Evolutionary conservation across 2,329 filamentous ascomycete species (phyloP).

Genomic region (Didymella lethalis): DNA sequence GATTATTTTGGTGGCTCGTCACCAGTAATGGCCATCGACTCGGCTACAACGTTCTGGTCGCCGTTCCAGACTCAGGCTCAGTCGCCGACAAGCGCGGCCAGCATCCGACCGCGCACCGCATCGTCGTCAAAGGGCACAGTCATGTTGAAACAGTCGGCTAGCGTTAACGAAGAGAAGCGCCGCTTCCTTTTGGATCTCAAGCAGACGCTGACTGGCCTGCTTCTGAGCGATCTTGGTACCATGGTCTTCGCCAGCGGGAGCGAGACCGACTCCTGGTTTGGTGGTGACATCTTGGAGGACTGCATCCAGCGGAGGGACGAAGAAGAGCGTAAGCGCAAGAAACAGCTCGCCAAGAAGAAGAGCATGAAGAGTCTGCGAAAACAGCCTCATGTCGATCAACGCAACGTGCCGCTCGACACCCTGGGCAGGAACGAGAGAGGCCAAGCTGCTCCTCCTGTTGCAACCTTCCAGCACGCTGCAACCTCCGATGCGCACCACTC

Average conservation of each 20-base stretch:
- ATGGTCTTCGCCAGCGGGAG: constrained; percentile 87
- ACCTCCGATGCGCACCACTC: constrained; percentile 51
- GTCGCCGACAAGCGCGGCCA: constrained; percentile 69
- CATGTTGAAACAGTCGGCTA: constrained; percentile 64
- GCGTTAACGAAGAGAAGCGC: constrained; percentile 72
- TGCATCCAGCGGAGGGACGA: constrained; percentile 53
- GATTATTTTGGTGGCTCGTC: constrained; percentile 75
- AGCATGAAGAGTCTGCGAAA: constrained; percentile 70
- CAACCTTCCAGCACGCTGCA: constrained; percentile 53
- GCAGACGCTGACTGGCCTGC: constrained; percentile 80
- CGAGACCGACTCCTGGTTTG: constrained; percentile 91
- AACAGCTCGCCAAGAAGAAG: constrained; percentile 49
- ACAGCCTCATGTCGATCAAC: constrained; percentile 43
- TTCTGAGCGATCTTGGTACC: constrained; percentile 88
- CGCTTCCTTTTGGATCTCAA: constrained; percentile 80
- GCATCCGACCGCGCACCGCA: constrained; percentile 68
- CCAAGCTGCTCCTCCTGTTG: constrained; percentile 52
- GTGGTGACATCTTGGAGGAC: constrained; percentile 62
- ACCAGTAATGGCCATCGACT: constrained; percentile 75
- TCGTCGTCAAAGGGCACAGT: constrained; percentile 73
- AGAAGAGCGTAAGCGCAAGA: constrained; percentile 52
- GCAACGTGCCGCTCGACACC: constrained; percentile 53
- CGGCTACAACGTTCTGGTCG: constrained; percentile 86
- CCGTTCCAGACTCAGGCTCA: constrained; percentile 75
- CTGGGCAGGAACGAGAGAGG: constrained; percentile 53